A percentile compares a stretch with the other conserved stretches of the same genome.
These are phyloP conservation scores for Alternaria consortialis DNA, from an alignment of 2,329 filamentous ascomycete genomes.

Conservation along the genomic window DNA sequence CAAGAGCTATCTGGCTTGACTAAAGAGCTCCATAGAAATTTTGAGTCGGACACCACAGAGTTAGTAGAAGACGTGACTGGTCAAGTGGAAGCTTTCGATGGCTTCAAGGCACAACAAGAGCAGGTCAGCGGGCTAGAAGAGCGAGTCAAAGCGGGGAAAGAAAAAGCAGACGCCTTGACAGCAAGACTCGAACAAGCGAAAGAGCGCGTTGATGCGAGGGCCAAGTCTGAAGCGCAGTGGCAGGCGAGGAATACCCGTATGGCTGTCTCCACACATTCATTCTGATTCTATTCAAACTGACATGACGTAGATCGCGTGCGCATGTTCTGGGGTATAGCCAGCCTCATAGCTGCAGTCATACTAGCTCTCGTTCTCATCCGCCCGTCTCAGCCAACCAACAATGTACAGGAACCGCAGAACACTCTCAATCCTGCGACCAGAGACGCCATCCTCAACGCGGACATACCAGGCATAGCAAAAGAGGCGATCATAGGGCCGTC, in stretches of 20 bases:
- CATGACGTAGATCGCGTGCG: conserved; percentile 61
- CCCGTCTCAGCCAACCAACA: conserved; percentile 36
- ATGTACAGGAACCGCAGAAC: conserved; percentile 11
- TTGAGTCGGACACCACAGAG: conserved; percentile 67
- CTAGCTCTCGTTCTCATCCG: conserved; percentile 56
- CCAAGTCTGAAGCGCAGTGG: conserved; percentile 71
- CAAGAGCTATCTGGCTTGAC: conserved; percentile 73
- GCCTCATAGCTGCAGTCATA: conserved; percentile 56
- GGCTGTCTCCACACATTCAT: conserved; percentile 1
- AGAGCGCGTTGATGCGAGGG: conserved; percentile 71
- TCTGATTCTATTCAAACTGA: conserved; percentile 18
- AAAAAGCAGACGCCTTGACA: conserved; percentile 68
- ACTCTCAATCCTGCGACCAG: conserved; percentile 29
- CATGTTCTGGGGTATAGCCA: conserved; percentile 68
- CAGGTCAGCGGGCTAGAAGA: conserved; percentile 69
- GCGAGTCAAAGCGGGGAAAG: conserved; percentile 68
- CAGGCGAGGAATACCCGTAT: conserved; percentile 67
- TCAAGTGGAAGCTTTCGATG: conserved; percentile 68
- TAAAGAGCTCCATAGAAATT: conserved; percentile 65
- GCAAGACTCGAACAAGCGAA: conserved; percentile 71
- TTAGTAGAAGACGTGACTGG: conserved; percentile 67
- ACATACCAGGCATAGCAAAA: conserved; percentile 47
- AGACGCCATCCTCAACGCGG: conserved; percentile 36
- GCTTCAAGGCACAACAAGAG: conserved; percentile 71
- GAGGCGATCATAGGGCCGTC: conserved; percentile 40